Percentiles rank a stretch among this genome's conserved stretches.
These are phyloP conservation scores for Thozetella sp. DNA, from an alignment of 495 filamentous ascomycete species.

Conservation along the genomic window DNA sequence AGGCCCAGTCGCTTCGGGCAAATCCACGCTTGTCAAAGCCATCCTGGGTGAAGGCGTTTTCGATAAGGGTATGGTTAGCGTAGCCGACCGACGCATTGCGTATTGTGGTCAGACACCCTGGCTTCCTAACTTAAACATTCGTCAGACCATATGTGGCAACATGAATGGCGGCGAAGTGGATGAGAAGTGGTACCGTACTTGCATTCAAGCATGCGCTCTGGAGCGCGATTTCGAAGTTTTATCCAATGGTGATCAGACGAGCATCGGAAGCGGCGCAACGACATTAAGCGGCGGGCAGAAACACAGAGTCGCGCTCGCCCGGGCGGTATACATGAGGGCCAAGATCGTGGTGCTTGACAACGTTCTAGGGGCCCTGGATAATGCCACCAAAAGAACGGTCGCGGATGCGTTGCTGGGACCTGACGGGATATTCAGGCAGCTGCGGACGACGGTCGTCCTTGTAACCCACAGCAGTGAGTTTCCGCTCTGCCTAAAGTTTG, in stretches of 20 bases:
- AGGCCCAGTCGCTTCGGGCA: neutral
- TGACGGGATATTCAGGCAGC: no score
- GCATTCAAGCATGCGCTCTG: neutral
- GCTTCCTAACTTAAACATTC: neutral
- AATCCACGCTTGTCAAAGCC: neutral
- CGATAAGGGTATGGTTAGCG: neutral
- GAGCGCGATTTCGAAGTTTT: neutral
- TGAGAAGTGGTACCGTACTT: neutral
- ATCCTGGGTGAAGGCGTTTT: neutral
- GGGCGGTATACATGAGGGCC: no score
- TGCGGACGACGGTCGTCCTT: no score
- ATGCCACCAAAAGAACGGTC: no score
- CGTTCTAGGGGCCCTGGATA: no score
- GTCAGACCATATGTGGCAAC: neutral
- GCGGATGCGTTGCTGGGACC: no score
- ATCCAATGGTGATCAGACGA: neutral
- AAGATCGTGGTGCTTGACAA: no score
- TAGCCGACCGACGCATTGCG: neutral
- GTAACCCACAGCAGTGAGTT: no score
- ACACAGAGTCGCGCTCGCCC: no score
- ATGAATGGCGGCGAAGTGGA: neutral
- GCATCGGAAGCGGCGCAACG: neutral
- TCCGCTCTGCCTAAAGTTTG: no score
- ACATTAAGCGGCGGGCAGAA: no score
- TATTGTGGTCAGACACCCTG: neutral